phyloP scores from a whole-genome alignment of 2,329 filamentous ascomycete species.

The Paraphaeosphaeria sporulosa region DNA sequence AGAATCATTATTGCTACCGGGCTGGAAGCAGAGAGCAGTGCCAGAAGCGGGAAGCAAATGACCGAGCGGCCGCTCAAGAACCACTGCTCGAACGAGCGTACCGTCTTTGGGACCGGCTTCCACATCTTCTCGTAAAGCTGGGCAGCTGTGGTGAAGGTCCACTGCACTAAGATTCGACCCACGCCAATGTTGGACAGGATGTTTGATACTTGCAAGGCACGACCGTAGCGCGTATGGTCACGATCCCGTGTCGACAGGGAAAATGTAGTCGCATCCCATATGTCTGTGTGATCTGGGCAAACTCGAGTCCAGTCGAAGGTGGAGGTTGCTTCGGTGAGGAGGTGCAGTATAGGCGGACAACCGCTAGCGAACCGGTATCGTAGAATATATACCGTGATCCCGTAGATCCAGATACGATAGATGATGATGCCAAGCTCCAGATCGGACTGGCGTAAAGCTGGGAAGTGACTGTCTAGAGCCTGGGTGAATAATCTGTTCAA shows the following conservation, averaged over 20 bases:
- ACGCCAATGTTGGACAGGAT: background rate
- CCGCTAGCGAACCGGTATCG: background rate
- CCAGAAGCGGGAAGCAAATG: background rate
- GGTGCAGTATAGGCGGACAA: background rate
- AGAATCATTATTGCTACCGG: background rate
- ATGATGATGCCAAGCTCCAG: background rate
- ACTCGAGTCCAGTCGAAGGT: constrained; percentile 7
- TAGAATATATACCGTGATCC: background rate
- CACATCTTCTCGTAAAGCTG: background rate
- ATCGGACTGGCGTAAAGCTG: background rate
- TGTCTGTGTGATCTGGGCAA: constrained; percentile 1
- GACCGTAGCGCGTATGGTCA: background rate
- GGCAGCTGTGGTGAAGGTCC: background rate
- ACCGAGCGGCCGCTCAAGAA: background rate
- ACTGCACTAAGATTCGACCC: background rate
- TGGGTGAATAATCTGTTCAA: background rate
- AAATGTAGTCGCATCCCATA: background rate
- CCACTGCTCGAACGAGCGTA: background rate
- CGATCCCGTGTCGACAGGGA: background rate
- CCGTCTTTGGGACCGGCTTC: background rate
- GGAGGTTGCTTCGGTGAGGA: background rate
- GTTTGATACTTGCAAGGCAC: background rate
- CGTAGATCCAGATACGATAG: background rate
- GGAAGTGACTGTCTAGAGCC: background rate
- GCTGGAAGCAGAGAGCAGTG: background rate